A percentile compares a stretch with the other conserved stretches of the same genome.
Conservation (phyloP, 306 rosid species). For the Alnus glutinosa region DNA sequence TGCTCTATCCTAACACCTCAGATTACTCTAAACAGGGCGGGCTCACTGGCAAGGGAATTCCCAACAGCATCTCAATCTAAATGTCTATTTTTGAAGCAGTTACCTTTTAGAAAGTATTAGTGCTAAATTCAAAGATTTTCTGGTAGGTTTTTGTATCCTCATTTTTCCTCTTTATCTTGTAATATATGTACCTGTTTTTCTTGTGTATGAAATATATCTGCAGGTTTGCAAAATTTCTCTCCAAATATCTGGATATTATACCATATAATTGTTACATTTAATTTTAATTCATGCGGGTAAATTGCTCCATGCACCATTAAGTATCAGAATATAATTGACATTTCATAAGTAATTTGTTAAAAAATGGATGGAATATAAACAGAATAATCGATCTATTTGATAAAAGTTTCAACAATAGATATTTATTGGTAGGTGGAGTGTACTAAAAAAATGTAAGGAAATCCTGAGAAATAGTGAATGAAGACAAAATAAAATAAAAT, state of each 20-base stretch:
- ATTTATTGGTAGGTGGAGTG: too few relatives aligned
- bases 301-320: neutral
- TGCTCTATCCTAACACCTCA: conserved; percentile 80
- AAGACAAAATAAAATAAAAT: too few relatives aligned
- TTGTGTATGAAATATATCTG: neutral
- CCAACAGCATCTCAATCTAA: conserved; percentile 81
- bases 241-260: neutral
- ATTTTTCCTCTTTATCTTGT: neutral
- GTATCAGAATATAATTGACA: neutral
- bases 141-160: neutral
- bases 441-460: too few relatives aligned
- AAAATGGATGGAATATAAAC: too few relatives aligned
- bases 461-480: too few relatives aligned
- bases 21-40: conserved; percentile 65
- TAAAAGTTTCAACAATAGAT: too few relatives aligned
- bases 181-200: conserved; percentile 1
- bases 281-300: neutral
- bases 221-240: neutral
- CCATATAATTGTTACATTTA: too few relatives aligned
- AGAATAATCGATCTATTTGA: too few relatives aligned
- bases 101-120: neutral
- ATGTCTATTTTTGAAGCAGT: neutral
- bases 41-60: conserved; percentile 92
- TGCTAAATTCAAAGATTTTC: too few relatives aligned
- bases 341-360: too few relatives aligned